These are phyloP conservation scores for Eucalyptus pauciflora DNA, from an alignment of 345 rosid genomes.

Conservation along the genomic window DNA sequence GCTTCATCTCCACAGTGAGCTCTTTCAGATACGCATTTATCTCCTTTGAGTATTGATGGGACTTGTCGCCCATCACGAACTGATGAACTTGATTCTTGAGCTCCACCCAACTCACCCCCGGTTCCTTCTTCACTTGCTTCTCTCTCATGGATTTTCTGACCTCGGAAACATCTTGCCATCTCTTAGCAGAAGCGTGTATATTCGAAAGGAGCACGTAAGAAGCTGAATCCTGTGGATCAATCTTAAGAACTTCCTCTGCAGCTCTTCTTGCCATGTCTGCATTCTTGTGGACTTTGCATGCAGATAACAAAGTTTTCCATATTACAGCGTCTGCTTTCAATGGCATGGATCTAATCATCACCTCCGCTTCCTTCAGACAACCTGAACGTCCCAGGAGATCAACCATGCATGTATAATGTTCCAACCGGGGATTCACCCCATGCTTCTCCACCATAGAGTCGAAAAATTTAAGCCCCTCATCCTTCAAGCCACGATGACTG, in stretches of 20 bases:
- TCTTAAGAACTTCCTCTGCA: conserved; percentile 56
- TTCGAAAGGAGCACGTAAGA: conserved; percentile 87
- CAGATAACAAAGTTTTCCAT: conserved; percentile 79
- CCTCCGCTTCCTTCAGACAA: conserved; percentile 60
- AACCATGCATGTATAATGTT: conserved; percentile 84
- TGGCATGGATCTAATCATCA: conserved; percentile 61
- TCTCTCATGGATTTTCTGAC: conserved; percentile 57
- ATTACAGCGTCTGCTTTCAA: conserved; percentile 68
- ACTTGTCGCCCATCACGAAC: conserved; percentile 54
- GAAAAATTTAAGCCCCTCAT: conserved; percentile 52
- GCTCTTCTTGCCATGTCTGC: conserved; percentile 46
- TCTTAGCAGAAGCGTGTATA: conserved; percentile 64
- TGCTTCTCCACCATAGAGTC: conserved; percentile 40
- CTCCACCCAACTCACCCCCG: conserved; percentile 87
- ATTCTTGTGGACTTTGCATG: conserved; percentile 65
- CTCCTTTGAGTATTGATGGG: conserved; percentile 37
- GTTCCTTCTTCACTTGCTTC: conserved; percentile 59
- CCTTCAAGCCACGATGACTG: conserved; percentile 78
- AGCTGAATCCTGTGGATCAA: conserved; percentile 64
- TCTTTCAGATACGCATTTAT: conserved; percentile 52
- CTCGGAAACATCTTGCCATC: conserved; percentile 49
- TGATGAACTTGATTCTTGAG: conserved; percentile 37
- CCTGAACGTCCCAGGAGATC: conserved; percentile 90
- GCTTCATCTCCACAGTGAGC: conserved; percentile 51
- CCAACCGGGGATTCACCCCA: conserved; percentile 46